Base-by-base conservation (phyloP, 495 filamentous ascomycete species). In the Pyrenula aspistea region DNA sequence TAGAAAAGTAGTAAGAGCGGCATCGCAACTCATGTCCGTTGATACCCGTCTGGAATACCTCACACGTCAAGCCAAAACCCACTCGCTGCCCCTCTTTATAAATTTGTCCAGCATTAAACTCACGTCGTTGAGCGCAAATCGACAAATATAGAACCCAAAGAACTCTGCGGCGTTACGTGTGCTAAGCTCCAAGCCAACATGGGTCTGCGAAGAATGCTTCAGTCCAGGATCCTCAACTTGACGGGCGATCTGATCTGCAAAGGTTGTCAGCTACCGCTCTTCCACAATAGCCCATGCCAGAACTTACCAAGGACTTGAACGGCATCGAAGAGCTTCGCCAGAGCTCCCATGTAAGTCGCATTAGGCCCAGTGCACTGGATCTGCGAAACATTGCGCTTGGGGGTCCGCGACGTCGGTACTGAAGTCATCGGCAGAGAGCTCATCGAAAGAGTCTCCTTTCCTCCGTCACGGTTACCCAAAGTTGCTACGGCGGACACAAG, bases 81-180 rank as follows among this genome's bases (percentile, higher is more conserved):
- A 97, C 72, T 98, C 92, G 61, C 83, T 94, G 31, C 92, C 89
- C 58, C 92, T 81, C 76, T 97, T 97, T 66, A 98, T 83, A 65
- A 92, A 97, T 69, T 97, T 98, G 69, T 98, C 93, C 65, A 97
- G 76, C 74, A 98, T 79, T 67, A 95, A 64, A 48, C 83, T 77
- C 58, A 98, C 73, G 69, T 98, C 93, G 8, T 85, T 76, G 51
- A 97, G 69, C 24, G 89, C 90, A 66, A 97, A 98, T 15, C 94
- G 88, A 68, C 92, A 96, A 19, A 98, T 77, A 66, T 90, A 97
- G 70, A 98, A 96, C 24, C 85, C 91, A 68, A 98, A 98, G 72
- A 98, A 98, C 65, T 97, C 93, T 25, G 94, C 89, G 10, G 93
- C 94, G 70, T 96, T 92, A 20, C 91, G 82, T 24, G 89, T 88